Conservation (phyloP, 257 asterid species). For the Gentiana dahurica region DNA sequence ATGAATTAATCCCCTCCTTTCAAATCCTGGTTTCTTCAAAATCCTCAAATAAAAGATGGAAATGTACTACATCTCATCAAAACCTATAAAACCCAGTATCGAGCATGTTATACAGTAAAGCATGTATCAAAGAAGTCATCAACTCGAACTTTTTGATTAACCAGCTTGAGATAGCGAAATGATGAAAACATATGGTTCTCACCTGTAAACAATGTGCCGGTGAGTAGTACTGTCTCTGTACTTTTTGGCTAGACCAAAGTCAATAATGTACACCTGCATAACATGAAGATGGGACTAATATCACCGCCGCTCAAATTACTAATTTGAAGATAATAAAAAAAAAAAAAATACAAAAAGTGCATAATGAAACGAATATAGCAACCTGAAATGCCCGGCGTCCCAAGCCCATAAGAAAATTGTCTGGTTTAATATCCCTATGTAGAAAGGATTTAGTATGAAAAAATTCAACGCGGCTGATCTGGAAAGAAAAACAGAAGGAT, state of each 20-base stretch:
- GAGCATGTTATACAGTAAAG: background rate
- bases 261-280: slow-evolving; percentile 79
- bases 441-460: slow-evolving; percentile 90
- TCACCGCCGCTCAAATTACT: background rate
- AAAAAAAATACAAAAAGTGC: background rate
- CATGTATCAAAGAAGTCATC: background rate
- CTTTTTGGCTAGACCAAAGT: slow-evolving; percentile 97
- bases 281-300: background rate
- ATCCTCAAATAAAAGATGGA: background rate
- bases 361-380: slow-evolving; percentile 6
- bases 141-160: too few relatives aligned
- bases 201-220: slow-evolving; percentile 97
- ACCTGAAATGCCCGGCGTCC: slow-evolving; percentile 99
- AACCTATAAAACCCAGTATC: background rate
- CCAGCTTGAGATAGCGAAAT: too few relatives aligned
- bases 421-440: slow-evolving; percentile 98
- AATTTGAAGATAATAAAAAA: background rate
- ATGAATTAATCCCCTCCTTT: too few relatives aligned
- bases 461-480: slow-evolving; percentile 95
- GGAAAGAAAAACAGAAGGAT: slow-evolving; percentile 12
- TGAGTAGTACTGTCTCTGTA: slow-evolving; percentile 71
- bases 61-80: background rate
- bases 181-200: slow-evolving; percentile 11
- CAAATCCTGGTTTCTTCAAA: too few relatives aligned
- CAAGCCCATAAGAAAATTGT: slow-evolving; percentile 98